phyloP scores from a whole-genome alignment of 208 protist species.

The Leishmania gerbilli region DNA sequence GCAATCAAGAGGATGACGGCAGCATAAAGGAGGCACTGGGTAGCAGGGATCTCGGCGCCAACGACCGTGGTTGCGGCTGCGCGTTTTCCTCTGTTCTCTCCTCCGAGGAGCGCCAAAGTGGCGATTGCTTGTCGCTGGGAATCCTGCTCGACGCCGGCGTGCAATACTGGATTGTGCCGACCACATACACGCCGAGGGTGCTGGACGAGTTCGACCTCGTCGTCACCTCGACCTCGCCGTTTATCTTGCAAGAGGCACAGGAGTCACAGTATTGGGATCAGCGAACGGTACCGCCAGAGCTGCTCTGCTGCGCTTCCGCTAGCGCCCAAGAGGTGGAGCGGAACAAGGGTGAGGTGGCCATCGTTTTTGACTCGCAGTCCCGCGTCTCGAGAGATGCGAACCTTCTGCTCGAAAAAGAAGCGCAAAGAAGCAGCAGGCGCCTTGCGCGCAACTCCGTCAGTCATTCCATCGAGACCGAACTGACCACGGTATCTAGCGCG shows the following conservation, averaged over 20 bases:
- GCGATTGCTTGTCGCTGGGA: constrained; percentile 69
- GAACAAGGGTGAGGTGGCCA: constrained; percentile 24
- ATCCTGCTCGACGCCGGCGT: constrained; percentile 49
- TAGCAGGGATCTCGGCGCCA: not conserved
- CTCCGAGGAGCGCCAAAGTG: constrained; percentile 48
- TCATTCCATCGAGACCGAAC: not conserved
- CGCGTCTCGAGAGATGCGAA: constrained; percentile 14
- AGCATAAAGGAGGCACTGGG: not conserved
- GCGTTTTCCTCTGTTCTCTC: constrained; percentile 30
- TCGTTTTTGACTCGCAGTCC: constrained; percentile 18
- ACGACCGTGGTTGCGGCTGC: not conserved
- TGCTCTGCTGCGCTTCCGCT: constrained; percentile 16
- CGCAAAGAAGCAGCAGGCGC: not conserved
- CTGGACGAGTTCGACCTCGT: constrained; percentile 64
- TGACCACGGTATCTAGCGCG: not conserved
- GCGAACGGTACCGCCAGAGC: constrained; percentile 20
- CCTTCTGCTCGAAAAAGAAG: constrained; percentile 3
- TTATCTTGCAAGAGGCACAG: constrained; percentile 53
- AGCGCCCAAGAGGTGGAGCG: constrained; percentile 7
- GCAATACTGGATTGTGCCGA: constrained; percentile 86
- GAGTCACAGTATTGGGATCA: constrained; percentile 62
- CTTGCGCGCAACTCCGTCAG: not conserved
- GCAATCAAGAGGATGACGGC: not conserved
- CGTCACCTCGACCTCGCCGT: constrained; percentile 52
- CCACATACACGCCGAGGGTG: constrained; percentile 44